These are phyloP conservation scores for Aspergillus sp. DNA, from an alignment of 2,329 filamentous ascomycete species.

Conservation along the genomic window DNA sequence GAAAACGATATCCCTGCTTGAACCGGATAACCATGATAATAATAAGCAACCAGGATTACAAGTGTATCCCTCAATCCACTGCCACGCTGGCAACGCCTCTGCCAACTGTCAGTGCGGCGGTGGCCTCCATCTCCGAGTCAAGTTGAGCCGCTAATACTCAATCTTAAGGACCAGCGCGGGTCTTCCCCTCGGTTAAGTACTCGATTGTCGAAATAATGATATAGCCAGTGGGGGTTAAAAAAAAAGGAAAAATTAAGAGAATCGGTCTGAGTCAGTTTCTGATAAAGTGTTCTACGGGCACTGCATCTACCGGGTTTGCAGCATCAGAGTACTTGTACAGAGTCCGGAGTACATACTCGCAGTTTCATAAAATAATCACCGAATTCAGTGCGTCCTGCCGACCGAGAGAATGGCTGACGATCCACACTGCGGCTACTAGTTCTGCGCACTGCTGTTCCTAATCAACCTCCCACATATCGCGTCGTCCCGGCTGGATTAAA, in stretches of 20 bases:
- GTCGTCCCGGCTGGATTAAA: conserved; percentile 12
- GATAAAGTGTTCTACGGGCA: not conserved
- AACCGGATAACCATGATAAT: not conserved
- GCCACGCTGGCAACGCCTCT: conserved; percentile 21
- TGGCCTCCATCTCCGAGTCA: conserved; percentile 5
- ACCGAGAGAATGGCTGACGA: not conserved
- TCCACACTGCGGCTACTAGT: conserved; percentile 1
- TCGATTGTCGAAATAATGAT: too few relatives aligned
- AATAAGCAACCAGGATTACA: not conserved
- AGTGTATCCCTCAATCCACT: conserved; percentile 4
- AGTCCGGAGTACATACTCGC: not conserved
- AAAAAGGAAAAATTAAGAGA: not conserved
- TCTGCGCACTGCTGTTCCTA: not conserved
- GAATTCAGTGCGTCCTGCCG: not conserved
- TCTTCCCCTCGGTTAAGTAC: conserved; percentile 4
- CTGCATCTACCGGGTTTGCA: not conserved
- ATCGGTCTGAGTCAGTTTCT: not conserved
- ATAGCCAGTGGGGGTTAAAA: too few relatives aligned
- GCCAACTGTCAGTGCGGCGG: conserved; percentile 19
- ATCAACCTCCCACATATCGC: not conserved
- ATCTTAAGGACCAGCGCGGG: conserved; percentile 11
- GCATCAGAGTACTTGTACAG: conserved; percentile 1
- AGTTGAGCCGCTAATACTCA: conserved; percentile 9
- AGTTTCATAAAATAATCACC: too few relatives aligned
- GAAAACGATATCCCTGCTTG: too few relatives aligned